Base-by-base conservation (phyloP, 805 yeast genomes). In the Blastobotrys robertii region DNA sequence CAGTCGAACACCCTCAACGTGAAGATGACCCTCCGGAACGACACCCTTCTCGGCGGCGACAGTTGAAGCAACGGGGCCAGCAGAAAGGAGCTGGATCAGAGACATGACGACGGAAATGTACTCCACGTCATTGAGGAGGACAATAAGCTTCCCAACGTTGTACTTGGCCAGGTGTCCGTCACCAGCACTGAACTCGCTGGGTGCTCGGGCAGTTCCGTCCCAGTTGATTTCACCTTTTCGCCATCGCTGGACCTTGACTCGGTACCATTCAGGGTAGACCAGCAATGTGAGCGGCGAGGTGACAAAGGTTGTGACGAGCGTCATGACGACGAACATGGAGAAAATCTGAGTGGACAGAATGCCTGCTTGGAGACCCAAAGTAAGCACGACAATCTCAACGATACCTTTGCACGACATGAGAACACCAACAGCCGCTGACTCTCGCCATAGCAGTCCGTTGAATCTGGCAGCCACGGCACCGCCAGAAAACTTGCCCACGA, bases 341-440 rank as follows among this genome's bases (percentile, higher is more conserved):
- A 76, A 84, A 1, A 79, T 77, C 47, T 74, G 76, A 44, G 70
- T 69, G 3, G 77, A 67, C 40, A 84, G 76, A 42, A 84, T 84
- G 0, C 74, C 74, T 4, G 92, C 82, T 47, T 74, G 77, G 43
- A 82, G 67, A 39, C 94, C 94, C 16, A 81, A 77, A 34, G 75
- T 77, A 50, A 83, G 66, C 14, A 83, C 92, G 34, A 83, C 88
- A 57, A 83, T 79, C 61, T 83, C 94, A 16, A 83, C 92, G 49
- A 83, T 81, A 61, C 94, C 94, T 61, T 84, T 84, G 69, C 94
- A 84, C 5, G 90, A 81, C 92, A 84, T 84, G 51, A 84, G 67
- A 16, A 81, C 73, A 42, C 94, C 94, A 32, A 82, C 90, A 2
- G 88, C 69, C 30, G 78, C 58, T 2, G 86, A 74, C 58, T 84